These are phyloP conservation scores for Trametes cinnabarina DNA, from an alignment of 768 basidiomycete species.

Conservation along the genomic window DNA sequence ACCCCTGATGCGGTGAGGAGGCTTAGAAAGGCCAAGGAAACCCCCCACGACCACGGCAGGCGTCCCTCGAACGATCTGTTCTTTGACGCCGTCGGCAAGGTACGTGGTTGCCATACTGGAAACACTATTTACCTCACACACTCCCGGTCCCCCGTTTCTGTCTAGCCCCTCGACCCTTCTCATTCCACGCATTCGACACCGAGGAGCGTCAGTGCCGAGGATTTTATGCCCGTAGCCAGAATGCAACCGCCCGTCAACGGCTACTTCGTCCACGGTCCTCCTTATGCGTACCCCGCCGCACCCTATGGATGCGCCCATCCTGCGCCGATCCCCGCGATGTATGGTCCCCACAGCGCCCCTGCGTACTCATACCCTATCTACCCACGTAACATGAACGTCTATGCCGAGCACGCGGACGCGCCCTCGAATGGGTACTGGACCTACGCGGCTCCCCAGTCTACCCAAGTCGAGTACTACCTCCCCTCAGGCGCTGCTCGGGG, in stretches of 20 bases:
- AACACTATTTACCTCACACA: not conserved
- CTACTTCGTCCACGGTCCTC: not conserved
- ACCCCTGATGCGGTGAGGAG: conserved; percentile 18
- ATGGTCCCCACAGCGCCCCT: not conserved
- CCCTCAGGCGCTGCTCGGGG: not conserved
- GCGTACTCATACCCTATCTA: conserved; percentile 13
- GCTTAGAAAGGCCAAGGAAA: conserved; percentile 15
- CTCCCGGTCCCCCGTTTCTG: not conserved
- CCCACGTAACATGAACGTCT: not conserved
- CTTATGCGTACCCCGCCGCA: conserved; percentile 11
- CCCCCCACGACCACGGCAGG: conserved; percentile 30
- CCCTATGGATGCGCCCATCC: conserved; percentile 3
- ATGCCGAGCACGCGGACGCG: not conserved
- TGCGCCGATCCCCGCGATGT: not conserved
- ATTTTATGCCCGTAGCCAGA: not conserved
- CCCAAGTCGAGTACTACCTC: conserved; percentile 16
- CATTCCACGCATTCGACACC: conserved; percentile 15
- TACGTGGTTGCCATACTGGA: conserved; percentile 8
- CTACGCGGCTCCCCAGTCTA: conserved; percentile 8
- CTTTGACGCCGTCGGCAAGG: conserved; percentile 39
- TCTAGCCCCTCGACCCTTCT: conserved; percentile 12
- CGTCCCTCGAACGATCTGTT: conserved; percentile 38
- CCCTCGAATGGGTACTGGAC: conserved; percentile 14
- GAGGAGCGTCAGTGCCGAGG: conserved; percentile 21
- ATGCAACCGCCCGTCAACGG: conserved; percentile 10